These are phyloP conservation scores for Nepenthes alata DNA, from an alignment of 179 eudicot genomes.

Conservation along the genomic window DNA sequence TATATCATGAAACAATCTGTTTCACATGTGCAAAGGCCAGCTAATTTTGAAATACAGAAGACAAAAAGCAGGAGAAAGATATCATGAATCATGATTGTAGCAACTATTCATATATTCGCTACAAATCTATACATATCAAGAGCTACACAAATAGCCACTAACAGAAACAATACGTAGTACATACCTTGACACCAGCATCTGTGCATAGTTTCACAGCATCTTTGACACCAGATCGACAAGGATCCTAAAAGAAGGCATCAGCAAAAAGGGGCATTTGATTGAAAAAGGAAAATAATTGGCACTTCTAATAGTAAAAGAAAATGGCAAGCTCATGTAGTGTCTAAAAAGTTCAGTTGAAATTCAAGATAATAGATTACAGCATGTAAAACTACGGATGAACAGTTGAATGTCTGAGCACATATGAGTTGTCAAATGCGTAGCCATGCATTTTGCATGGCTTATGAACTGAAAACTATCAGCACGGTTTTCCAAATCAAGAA, in stretches of 20 bases:
- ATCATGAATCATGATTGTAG: neutral
- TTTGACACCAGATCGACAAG: slow-evolving; percentile 87
- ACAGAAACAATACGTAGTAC: neutral
- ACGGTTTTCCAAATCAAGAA: too few species aligned
- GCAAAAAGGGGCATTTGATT: neutral
- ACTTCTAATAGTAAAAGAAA: neutral
- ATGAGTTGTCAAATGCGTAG: too few species aligned
- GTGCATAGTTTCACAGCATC: slow-evolving; percentile 70
- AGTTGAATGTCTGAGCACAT: too few species aligned
- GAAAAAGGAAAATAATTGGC: neutral
- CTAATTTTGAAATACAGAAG: neutral
- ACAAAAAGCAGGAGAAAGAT: neutral
- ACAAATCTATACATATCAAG: too few species aligned
- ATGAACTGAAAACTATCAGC: too few species aligned
- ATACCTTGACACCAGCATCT: slow-evolving; percentile 87
- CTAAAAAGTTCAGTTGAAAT: too few species aligned
- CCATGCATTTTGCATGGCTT: too few species aligned
- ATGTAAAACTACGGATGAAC: too few species aligned
- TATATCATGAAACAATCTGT: neutral
- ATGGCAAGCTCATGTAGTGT: too few species aligned
- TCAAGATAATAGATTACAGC: too few species aligned
- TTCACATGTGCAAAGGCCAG: neutral
- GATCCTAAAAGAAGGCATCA: slow-evolving; percentile 47
- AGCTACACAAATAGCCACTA: too few species aligned
- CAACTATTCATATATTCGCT: too few species aligned